phyloP scores from a whole-genome alignment of 306 rosid genomes.

The Ochetophila trinervis region DNA sequence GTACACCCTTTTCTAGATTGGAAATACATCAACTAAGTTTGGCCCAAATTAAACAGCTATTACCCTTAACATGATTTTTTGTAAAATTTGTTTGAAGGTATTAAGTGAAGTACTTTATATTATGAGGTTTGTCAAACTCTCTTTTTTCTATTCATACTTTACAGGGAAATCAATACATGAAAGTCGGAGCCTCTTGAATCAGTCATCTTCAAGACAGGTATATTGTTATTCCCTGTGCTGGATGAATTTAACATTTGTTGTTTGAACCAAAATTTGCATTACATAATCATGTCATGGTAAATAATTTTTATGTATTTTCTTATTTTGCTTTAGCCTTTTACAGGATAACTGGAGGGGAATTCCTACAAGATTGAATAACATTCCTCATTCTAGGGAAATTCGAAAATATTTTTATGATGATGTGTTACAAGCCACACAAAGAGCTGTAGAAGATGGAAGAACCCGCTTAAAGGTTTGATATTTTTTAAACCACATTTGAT shows the following conservation, averaged over 20 bases:
- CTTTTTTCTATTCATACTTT: slow-evolving; percentile 9
- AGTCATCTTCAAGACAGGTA: slow-evolving; percentile 47
- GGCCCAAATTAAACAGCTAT: slow-evolving; percentile 11
- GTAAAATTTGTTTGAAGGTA: slow-evolving; percentile 4
- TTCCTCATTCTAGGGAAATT: slow-evolving; percentile 91
- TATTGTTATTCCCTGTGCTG: slow-evolving; percentile 23
- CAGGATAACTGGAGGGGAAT: slow-evolving; percentile 96
- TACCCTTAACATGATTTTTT: slow-evolving; percentile 5
- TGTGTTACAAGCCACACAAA: slow-evolving; percentile 73
- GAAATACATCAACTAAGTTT: not conserved
- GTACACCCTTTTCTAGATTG: slow-evolving; percentile 31
- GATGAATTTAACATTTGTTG: slow-evolving; percentile 7
- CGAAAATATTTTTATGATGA: slow-evolving; percentile 84
- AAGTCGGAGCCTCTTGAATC: slow-evolving; percentile 32
- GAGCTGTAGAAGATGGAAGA: slow-evolving; percentile 69
- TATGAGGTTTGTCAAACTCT: no score
- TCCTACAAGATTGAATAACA: slow-evolving; percentile 89
- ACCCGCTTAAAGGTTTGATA: slow-evolving; percentile 61
- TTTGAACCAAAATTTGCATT: not conserved
- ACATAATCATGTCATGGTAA: slow-evolving; percentile 3
- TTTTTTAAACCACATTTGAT: no score
- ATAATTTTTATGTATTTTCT: slow-evolving; percentile 27
- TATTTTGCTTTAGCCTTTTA: slow-evolving; percentile 43
- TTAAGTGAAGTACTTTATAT: no score
- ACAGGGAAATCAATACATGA: slow-evolving; percentile 52